Conservation (phyloP, 108 stramenopile species). For the Conticribra guillardii region DNA sequence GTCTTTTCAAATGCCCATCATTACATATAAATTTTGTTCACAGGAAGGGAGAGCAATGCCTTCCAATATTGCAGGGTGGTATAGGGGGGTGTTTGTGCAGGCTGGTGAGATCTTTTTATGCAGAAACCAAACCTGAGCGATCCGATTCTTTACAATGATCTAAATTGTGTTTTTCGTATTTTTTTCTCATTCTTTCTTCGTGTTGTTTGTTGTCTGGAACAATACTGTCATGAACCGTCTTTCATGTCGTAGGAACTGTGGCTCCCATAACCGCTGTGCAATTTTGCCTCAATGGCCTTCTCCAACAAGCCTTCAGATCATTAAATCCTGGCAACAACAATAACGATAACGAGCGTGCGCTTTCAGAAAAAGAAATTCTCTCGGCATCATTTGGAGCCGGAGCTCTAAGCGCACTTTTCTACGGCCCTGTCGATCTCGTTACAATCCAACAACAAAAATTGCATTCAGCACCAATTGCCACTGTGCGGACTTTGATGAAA, state of each 20-base stretch:
- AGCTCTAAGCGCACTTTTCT: slow-evolving; percentile 21
- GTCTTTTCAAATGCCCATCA: slow-evolving; percentile 29
- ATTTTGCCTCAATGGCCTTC: slow-evolving; percentile 31
- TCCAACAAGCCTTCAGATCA: slow-evolving; percentile 11
- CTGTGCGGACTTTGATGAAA: slow-evolving; percentile 4
- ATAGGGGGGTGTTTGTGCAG: slow-evolving; percentile 25
- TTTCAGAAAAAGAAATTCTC: slow-evolving; percentile 10
- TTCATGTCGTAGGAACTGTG: slow-evolving; percentile 38
- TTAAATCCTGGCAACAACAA: background rate
- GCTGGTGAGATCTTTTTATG: slow-evolving; percentile 12
- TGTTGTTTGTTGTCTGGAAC: background rate
- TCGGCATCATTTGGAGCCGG: slow-evolving; percentile 24
- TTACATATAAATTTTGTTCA: slow-evolving; percentile 37
- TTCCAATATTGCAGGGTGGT: slow-evolving; percentile 20
- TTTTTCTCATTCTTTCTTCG: background rate
- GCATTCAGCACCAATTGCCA: slow-evolving; percentile 9
- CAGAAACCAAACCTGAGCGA: no score
- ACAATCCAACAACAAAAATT: slow-evolving; percentile 40
- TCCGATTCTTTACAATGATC: background rate
- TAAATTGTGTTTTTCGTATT: background rate
- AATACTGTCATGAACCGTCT: no score
- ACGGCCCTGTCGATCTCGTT: slow-evolving; percentile 30
- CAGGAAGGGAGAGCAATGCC: slow-evolving; percentile 34
- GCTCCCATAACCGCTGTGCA: slow-evolving; percentile 38
- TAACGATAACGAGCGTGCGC: background rate